Conservation (phyloP, 345 rosid genomes). For the Mangifera indica region DNA sequence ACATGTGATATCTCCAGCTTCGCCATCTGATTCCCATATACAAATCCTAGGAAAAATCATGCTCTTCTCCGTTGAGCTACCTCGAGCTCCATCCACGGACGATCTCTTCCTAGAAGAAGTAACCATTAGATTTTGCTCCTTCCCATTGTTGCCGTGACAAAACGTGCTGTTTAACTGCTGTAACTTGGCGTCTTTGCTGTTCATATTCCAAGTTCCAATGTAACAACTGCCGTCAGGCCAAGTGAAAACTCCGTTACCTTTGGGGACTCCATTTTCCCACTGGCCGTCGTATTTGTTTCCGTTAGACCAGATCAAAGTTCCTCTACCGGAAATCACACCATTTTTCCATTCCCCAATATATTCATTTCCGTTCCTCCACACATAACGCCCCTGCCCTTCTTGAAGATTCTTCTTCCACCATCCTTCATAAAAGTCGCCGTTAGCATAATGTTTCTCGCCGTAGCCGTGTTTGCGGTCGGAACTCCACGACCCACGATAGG, state of each 20-base stretch:
- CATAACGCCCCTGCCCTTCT: slow-evolving; percentile 84
- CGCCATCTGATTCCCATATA: slow-evolving; percentile 97
- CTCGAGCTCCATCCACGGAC: slow-evolving; percentile 73
- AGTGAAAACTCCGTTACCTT: slow-evolving; percentile 66
- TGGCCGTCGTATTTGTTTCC: slow-evolving; percentile 83
- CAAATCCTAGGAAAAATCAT: slow-evolving; percentile 80
- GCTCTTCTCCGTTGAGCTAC: slow-evolving; percentile 50
- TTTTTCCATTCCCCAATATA: slow-evolving; percentile 86
- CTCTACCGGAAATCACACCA: slow-evolving; percentile 82
- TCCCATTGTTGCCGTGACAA: slow-evolving; percentile 38
- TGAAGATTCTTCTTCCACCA: slow-evolving; percentile 81
- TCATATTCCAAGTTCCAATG: slow-evolving; percentile 47
- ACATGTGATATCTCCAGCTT: slow-evolving; percentile 96
- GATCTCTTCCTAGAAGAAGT: slow-evolving; percentile 68
- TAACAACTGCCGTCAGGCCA: slow-evolving; percentile 73
- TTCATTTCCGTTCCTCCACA: slow-evolving; percentile 88
- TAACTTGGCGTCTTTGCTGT: slow-evolving; percentile 28
- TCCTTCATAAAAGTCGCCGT: slow-evolving; percentile 87
- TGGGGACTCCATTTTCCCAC: slow-evolving; percentile 89
- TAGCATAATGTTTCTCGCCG: slow-evolving; percentile 77
- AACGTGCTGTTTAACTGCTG: slow-evolving; percentile 50
- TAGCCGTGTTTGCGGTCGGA: slow-evolving; percentile 79
- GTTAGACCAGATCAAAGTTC: slow-evolving; percentile 69
- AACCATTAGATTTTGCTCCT: slow-evolving; percentile 42
- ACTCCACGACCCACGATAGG: slow-evolving; percentile 79